Evolutionary conservation across 805 yeast genomes (phyloP).

Genomic region (Pichia insulana): DNA sequence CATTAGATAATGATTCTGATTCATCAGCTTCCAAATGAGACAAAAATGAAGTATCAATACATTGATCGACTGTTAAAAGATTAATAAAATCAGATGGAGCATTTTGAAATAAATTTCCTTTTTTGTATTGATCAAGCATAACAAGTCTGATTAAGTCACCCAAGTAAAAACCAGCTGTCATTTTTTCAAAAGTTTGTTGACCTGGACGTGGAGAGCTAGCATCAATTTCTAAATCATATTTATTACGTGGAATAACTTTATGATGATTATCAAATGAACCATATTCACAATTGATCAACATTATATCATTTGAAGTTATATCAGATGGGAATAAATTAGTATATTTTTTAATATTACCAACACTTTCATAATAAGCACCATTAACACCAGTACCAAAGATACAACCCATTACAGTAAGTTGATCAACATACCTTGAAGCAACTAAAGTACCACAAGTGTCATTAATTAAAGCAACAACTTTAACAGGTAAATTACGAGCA

Average conservation of each 20-base stretch:
- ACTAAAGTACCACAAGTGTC: conserved; percentile 97
- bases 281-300: conserved; percentile 98
- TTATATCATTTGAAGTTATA: conserved; percentile 56
- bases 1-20: conserved; percentile 73
- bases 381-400: conserved; percentile 98
- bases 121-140: conserved; percentile 61
- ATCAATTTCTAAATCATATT: conserved; percentile 77
- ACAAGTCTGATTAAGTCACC: conserved; percentile 87
- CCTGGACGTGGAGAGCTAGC: conserved; percentile 92
- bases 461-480: conserved; percentile 88
- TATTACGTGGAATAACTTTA: conserved; percentile 78
- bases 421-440: conserved; percentile 91
- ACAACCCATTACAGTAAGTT: conserved; percentile 88
- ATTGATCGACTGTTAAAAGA: conserved; percentile 50
- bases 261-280: conserved; percentile 97
- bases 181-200: conserved; percentile 94
- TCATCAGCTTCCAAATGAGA: conserved; percentile 86
- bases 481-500: conserved; percentile 64
- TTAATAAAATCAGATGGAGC: conserved; percentile 50
- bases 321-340: conserved; percentile 65
- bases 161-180: conserved; percentile 94
- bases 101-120: conserved; percentile 54
- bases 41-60: conserved; percentile 85
- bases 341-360: conserved; percentile 72
- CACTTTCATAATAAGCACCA: conserved; percentile 89